These are phyloP conservation scores for Tulasnella calospora DNA, from an alignment of 768 basidiomycete species.

Conservation along the genomic window DNA sequence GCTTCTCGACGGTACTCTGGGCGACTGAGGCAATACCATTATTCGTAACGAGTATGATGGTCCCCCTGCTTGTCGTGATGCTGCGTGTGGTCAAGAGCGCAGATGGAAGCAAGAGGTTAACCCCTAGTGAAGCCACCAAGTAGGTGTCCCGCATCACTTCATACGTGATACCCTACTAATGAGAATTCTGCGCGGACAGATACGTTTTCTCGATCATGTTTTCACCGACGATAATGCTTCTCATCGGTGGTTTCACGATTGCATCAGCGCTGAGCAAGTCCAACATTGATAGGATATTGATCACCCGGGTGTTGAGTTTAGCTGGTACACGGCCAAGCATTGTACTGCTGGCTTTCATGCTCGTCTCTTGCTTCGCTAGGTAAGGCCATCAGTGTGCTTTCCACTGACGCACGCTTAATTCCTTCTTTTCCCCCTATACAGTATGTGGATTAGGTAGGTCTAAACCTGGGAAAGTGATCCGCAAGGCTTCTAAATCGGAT, in stretches of 20 bases:
- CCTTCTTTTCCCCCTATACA: neutral
- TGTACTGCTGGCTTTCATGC: conserved; percentile 92
- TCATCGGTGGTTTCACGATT: conserved; percentile 96
- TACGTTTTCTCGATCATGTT: conserved; percentile 95
- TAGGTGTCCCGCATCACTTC: conserved; percentile 38
- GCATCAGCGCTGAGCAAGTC: conserved; percentile 95
- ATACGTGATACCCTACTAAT: neutral
- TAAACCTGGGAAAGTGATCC: neutral
- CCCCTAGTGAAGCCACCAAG: conserved; percentile 73
- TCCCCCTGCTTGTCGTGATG: conserved; percentile 85
- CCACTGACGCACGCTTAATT: neutral
- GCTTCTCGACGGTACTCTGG: conserved; percentile 91
- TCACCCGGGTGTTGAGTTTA: conserved; percentile 82
- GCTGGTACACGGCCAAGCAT: conserved; percentile 83
- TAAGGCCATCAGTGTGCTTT: neutral
- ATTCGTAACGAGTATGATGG: conserved; percentile 90
- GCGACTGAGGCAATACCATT: conserved; percentile 96
- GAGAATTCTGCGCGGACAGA: conserved; percentile 40
- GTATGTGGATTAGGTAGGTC: conserved; percentile 96
- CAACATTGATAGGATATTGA: conserved; percentile 84
- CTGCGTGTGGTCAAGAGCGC: conserved; percentile 56
- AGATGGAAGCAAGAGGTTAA: conserved; percentile 10
- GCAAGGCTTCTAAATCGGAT: conserved; percentile 7
- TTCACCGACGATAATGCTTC: conserved; percentile 95
- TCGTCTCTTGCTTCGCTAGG: conserved; percentile 88